Evolutionary conservation across 176 grass and related monocot genomes (phyloP).

Genomic region (Phragmites australis): DNA sequence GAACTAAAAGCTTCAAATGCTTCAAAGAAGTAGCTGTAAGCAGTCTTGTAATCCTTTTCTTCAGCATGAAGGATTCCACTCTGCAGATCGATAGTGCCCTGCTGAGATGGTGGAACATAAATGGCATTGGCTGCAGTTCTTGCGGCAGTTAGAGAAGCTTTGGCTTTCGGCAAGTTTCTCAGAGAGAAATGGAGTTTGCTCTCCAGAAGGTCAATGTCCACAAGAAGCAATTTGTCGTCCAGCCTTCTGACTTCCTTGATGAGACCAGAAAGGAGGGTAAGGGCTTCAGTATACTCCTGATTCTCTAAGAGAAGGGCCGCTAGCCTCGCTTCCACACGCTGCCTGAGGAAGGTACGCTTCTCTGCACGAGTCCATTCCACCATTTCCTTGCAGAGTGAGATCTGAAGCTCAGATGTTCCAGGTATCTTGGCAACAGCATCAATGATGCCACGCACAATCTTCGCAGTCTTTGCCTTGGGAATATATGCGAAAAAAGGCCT

Average conservation of each 20-base stretch:
- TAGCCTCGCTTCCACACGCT: constrained; percentile 81
- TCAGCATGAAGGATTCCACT: constrained; percentile 84
- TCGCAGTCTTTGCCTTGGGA: constrained; percentile 91
- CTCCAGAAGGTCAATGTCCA: constrained; percentile 87
- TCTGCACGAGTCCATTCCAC: constrained; percentile 81
- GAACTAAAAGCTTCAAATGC: constrained; percentile 82
- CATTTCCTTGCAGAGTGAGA: constrained; percentile 85
- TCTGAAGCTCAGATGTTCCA: constrained; percentile 74
- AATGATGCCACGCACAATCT: constrained; percentile 76
- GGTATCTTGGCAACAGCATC: constrained; percentile 85
- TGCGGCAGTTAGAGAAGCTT: constrained; percentile 77
- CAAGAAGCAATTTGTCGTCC: constrained; percentile 83
- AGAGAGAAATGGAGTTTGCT: constrained; percentile 91
- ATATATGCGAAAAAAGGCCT: constrained; percentile 71
- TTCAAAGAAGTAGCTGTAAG: constrained; percentile 92
- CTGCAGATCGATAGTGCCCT: constrained; percentile 81
- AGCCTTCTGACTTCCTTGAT: constrained; percentile 93
- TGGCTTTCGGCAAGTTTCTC: constrained; percentile 83
- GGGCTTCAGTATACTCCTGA: constrained; percentile 75
- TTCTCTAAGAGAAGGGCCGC: constrained; percentile 72
- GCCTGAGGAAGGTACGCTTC: constrained; percentile 82
- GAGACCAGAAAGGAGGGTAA: constrained; percentile 65
- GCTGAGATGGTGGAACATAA: constrained; percentile 80
- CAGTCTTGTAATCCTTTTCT: constrained; percentile 92
- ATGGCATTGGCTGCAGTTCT: constrained; percentile 86